These are phyloP conservation scores for Monilinia fructicola DNA, from an alignment of 2,329 filamentous ascomycete genomes.

Conservation along the genomic window DNA sequence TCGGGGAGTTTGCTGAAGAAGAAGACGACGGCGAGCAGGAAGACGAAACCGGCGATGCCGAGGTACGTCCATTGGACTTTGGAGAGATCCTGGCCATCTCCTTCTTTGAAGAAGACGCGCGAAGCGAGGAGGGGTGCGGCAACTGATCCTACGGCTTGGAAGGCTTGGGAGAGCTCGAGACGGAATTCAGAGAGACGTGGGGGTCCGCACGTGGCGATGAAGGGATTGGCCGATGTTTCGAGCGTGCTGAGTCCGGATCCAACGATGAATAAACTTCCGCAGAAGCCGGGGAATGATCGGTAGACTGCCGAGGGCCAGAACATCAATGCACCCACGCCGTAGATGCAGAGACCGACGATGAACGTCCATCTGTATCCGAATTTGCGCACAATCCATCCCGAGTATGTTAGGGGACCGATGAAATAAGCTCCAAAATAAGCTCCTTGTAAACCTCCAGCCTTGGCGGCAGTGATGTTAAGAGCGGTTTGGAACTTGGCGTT, in stretches of 20 bases:
- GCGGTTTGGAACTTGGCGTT: constrained; percentile 57
- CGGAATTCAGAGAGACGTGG: constrained; percentile 71
- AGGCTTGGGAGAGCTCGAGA: constrained; percentile 70
- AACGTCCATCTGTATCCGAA: constrained; percentile 78
- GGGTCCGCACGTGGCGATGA: constrained; percentile 68
- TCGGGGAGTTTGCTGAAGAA: constrained; percentile 65
- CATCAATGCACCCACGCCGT: constrained; percentile 73
- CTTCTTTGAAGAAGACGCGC: constrained; percentile 67
- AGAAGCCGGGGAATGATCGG: constrained; percentile 34
- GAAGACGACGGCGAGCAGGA: constrained; percentile 65
- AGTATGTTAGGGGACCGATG: constrained; percentile 62
- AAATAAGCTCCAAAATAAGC: constrained; percentile 73
- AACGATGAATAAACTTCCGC: constrained; percentile 58
- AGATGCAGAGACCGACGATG: constrained; percentile 72
- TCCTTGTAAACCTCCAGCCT: constrained; percentile 64
- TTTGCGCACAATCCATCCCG: constrained; percentile 69
- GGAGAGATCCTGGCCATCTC: constrained; percentile 42
- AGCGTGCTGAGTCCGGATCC: constrained; percentile 74
- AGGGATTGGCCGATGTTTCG: constrained; percentile 78
- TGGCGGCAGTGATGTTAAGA: constrained; percentile 59
- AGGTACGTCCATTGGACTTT: constrained; percentile 83
- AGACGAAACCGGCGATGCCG: constrained; percentile 72
- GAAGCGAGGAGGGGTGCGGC: constrained; percentile 68
- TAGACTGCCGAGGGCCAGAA: constrained; percentile 76
- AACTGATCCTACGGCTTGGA: constrained; percentile 73